These are phyloP conservation scores for Trematosphaeria pertusa DNA, from an alignment of 2,329 filamentous ascomycete species.

Conservation along the genomic window DNA sequence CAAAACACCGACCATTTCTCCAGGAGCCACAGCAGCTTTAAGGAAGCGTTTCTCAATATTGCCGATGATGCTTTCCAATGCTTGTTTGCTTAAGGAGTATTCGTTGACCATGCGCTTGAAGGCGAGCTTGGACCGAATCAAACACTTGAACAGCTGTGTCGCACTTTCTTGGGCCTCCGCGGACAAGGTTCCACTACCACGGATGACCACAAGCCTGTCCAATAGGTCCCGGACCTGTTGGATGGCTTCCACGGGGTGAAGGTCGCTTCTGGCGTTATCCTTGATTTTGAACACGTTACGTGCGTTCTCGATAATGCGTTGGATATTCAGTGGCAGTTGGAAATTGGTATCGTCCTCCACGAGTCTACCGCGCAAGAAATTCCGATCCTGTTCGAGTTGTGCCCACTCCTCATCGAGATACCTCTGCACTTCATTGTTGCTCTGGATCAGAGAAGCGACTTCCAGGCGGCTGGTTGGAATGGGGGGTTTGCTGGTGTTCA, in stretches of 20 bases:
- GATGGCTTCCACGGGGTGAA: slow-evolving; percentile 87
- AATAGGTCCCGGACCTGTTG: slow-evolving; percentile 78
- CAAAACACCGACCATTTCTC: slow-evolving; percentile 98
- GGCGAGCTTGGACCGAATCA: slow-evolving; percentile 85
- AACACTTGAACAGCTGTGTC: slow-evolving; percentile 89
- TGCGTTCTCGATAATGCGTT: slow-evolving; percentile 88
- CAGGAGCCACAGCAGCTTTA: slow-evolving; percentile 83
- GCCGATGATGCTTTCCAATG: slow-evolving; percentile 90
- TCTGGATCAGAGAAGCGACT: slow-evolving; percentile 83
- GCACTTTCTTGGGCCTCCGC: slow-evolving; percentile 86
- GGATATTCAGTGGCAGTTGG: slow-evolving; percentile 91
- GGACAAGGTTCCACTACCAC: slow-evolving; percentile 82
- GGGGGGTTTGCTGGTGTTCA: slow-evolving; percentile 70
- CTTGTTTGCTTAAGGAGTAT: slow-evolving; percentile 85
- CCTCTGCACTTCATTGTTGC: slow-evolving; percentile 85
- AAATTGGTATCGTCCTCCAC: slow-evolving; percentile 79
- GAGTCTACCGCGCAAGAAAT: slow-evolving; percentile 71
- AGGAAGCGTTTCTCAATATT: slow-evolving; percentile 90
- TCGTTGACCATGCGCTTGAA: slow-evolving; percentile 92
- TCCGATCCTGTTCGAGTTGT: slow-evolving; percentile 74
- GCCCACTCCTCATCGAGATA: slow-evolving; percentile 91
- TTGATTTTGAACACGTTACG: slow-evolving; percentile 92
- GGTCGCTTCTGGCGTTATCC: slow-evolving; percentile 78
- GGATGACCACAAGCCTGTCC: slow-evolving; percentile 81
- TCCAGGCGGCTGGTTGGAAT: slow-evolving; percentile 77